Base-by-base conservation (phyloP, 208 protist genomes). In the Trypanosoma scelopori region DNA sequence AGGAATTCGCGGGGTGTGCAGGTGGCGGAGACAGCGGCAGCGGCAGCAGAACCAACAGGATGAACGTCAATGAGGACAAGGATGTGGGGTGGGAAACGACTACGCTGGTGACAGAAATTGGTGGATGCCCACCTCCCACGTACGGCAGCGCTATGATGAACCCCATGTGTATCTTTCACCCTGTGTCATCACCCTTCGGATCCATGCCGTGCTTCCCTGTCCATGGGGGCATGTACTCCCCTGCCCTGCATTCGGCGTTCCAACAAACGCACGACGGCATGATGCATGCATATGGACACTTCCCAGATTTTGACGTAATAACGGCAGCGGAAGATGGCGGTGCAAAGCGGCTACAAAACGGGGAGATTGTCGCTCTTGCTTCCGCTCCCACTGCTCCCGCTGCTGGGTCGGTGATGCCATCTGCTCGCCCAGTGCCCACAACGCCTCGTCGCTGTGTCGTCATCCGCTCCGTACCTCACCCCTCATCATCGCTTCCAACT, bases 201-300 rank as follows among this genome's bases (percentile, higher is more conserved):
- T 41, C 57, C 23, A n/a, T 63, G 25, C 28, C 50, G 11, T 63
- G 28, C 28, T 50, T 63, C 25, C 30, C 41, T 63, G 43, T 45
- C n/a, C 18, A 7, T 20, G 43, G 42, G n/a, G 57, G 57, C 27
- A 11, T 27, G 25, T 52, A 16, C 30, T 53, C 25, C 42, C 2
- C 43, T 52, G 57, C 27, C 22, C 9, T 50, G 25, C 41, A 50
- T 42, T 39, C 57, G 0, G 22, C 23, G 48, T 53, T 63, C n/a
- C 16, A 35, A 35, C 57, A 32, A 28, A 25, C 11, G 13, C 11
- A 61, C 5, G 23, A 28, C 22, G 30, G 11, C 55, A 47, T 20
- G 13, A 9, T 27, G 15, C 41, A 18, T 5, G 13, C 18, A 37
- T 39, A 49, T 7, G 9, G 28, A 1, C 55, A 30, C 6, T 57